A percentile compares a stretch with the other conserved stretches of the same genome.
Conservation (phyloP, 495 filamentous ascomycete species). For the Pseudoneurospora amorphoporcata region DNA sequence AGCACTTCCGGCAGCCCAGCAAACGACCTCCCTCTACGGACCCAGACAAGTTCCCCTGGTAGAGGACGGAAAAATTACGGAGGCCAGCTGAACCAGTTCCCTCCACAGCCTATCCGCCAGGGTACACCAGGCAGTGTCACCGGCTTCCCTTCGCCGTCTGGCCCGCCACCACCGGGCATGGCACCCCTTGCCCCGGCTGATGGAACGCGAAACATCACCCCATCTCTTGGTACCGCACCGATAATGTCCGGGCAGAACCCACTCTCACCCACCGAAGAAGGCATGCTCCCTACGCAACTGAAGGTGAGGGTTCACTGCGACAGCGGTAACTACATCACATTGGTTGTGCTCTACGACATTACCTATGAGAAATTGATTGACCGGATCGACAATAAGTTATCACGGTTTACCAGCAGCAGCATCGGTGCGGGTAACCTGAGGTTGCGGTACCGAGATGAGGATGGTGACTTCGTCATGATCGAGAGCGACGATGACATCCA, state of each 20-base stretch:
- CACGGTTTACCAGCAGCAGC: slow-evolving; percentile 66
- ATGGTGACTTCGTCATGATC: slow-evolving; percentile 86
- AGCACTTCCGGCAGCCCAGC: slow-evolving; percentile 44
- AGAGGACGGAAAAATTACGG: slow-evolving; percentile 32
- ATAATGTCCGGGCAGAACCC: slow-evolving; percentile 22
- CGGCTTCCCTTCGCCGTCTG: slow-evolving; percentile 21
- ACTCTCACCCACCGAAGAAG: slow-evolving; percentile 35
- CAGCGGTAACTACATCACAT: slow-evolving; percentile 68
- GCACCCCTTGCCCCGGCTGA: slow-evolving; percentile 22
- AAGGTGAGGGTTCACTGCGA: slow-evolving; percentile 91
- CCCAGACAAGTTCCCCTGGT: slow-evolving; percentile 44
- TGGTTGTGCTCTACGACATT: slow-evolving; percentile 90
- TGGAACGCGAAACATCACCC: slow-evolving; percentile 13
- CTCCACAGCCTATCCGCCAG: slow-evolving; percentile 36
- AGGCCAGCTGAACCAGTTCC: slow-evolving; percentile 37
- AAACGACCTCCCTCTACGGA: slow-evolving; percentile 38
- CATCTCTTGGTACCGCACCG: slow-evolving; percentile 24
- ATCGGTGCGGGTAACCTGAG: slow-evolving; percentile 69
- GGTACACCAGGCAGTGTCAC: slow-evolving; percentile 26
- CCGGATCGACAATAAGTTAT: slow-evolving; percentile 93
- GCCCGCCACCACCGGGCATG: slow-evolving; percentile 22
- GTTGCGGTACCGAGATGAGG: slow-evolving; percentile 84
- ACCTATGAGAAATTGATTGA: slow-evolving; percentile 85
- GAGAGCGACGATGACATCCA: slow-evolving; percentile 91
- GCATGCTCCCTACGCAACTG: slow-evolving; percentile 66